Percentiles rank a stretch among this genome's conserved stretches.
Evolutionary conservation across 129 eudicot species (phyloP).

Genomic region (Tanacetum coccineum): DNA sequence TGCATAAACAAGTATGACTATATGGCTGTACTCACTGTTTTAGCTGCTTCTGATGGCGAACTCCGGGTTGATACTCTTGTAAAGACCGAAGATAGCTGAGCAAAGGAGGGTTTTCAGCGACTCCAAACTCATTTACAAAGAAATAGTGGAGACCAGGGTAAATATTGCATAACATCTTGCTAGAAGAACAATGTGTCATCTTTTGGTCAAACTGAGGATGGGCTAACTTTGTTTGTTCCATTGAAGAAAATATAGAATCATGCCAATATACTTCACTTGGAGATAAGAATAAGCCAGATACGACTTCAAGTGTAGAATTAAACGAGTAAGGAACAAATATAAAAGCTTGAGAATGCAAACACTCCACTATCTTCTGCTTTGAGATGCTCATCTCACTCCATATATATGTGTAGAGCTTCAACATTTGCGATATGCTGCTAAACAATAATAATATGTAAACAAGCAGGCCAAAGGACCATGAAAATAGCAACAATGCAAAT

Average conservation of each 20-base stretch:
- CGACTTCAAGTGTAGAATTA: slow-evolving; percentile 36
- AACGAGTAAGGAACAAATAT: slow-evolving; percentile 55
- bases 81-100: slow-evolving; percentile 58
- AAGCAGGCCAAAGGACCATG: neutral
- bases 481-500: too few relatives aligned
- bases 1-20: too few relatives aligned
- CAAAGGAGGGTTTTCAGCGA: slow-evolving; percentile 53
- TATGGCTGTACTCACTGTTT: slow-evolving; percentile 35
- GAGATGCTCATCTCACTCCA: slow-evolving; percentile 61
- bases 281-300: slow-evolving; percentile 57
- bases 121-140: slow-evolving; percentile 74
- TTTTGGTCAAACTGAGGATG: slow-evolving; percentile 22
- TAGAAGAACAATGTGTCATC: slow-evolving; percentile 15
- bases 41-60: slow-evolving; percentile 56
- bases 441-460: slow-evolving; percentile 7
- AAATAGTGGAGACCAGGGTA: slow-evolving; percentile 68
- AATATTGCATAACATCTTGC: slow-evolving; percentile 43
- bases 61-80: slow-evolving; percentile 44
- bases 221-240: slow-evolving; percentile 33
- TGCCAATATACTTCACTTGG: slow-evolving; percentile 72
- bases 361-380: slow-evolving; percentile 43
- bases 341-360: slow-evolving; percentile 49
- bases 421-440: slow-evolving; percentile 74
- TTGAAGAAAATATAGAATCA: slow-evolving; percentile 45
- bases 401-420: slow-evolving; percentile 56